A percentile compares a stretch with the other conserved stretches of the same genome.
Conservation (phyloP, 2,329 filamentous ascomycete species). For the Botryotinia narcissicola region DNA sequence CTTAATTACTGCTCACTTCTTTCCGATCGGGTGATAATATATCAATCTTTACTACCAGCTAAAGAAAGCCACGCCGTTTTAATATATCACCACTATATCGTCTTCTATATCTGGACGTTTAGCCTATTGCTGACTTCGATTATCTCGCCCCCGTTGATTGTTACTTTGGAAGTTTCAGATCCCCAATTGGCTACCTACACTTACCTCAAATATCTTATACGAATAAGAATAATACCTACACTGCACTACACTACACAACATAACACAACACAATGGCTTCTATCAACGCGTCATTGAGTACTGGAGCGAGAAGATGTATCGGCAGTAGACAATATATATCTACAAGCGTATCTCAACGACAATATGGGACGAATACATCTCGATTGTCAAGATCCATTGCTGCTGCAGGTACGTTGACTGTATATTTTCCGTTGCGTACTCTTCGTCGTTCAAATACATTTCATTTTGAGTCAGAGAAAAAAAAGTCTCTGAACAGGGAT, state of each 20-base stretch:
- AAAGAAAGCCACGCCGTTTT: neutral
- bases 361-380: neutral
- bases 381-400: neutral
- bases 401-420: neutral
- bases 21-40: neutral
- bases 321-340: neutral
- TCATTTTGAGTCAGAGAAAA: neutral
- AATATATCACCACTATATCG: too few species aligned
- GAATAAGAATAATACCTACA: neutral
- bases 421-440: neutral
- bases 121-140: neutral
- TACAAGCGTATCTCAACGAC: neutral
- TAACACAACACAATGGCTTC: neutral
- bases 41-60: neutral
- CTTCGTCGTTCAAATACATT: neutral
- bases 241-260: neutral
- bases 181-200: neutral
- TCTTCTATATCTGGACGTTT: neutral
- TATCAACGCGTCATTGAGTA: slow-evolving; percentile 8
- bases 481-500: neutral
- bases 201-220: neutral
- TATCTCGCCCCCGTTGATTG: neutral
- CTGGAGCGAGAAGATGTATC: slow-evolving; percentile 8
- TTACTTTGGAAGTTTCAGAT: neutral
- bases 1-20: neutral